Evolutionary conservation across 495 filamentous ascomycete genomes (phyloP), one percentile per base, ranked within the genome.

Genomic region (Aspergillus avenaceus): DNA sequence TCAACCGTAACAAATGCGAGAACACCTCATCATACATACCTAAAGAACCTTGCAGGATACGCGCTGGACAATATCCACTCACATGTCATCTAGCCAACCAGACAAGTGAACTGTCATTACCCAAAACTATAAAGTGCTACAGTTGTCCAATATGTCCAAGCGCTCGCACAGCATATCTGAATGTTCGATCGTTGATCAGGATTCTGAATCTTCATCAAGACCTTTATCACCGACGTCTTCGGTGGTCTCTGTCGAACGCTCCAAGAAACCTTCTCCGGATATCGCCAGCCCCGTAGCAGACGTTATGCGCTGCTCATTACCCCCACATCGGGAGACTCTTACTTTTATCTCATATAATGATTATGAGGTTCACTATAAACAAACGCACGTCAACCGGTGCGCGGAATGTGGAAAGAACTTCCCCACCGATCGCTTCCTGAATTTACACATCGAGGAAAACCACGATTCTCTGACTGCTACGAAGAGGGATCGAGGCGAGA

Each of bases 381-480:
- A 90, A 59, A 64, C 76, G 1, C 93, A 98, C 65, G 81, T 80
- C 31, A 91, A 98, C 65, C 82, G 93, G 19, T 98, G 93, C 56
- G 68, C 79, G 4, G 84, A 90, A 53, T 97, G 88, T 64, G 72
- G 78, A 42, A 90, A 81, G 70, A 92, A 90, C 56, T 87, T 91
- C 52, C 86, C 85, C 2, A 85, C 84, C 0, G 72, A 78, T 29
- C 79, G 80, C 49, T 85, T 93, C 44, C 70, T 98, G 48, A 74
- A 78, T 54, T 61, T 98, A 2, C 93, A 98, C 66, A 95, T 97
- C 52, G 82, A 87, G 53, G 93, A 98, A 66, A 89, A 87, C 51
- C 93, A 98, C 71, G 91, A 98, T 71, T 75, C 87, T 2, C 73
- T 97, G 38, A 75, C 72, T 29, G 83, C 79, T 28, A 79, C 86